Percentiles rank a stretch among this genome's conserved stretches.
Conservation (phyloP, 1,284 basidiomycete species). For the Cystobasidiaceae sp. region DNA sequence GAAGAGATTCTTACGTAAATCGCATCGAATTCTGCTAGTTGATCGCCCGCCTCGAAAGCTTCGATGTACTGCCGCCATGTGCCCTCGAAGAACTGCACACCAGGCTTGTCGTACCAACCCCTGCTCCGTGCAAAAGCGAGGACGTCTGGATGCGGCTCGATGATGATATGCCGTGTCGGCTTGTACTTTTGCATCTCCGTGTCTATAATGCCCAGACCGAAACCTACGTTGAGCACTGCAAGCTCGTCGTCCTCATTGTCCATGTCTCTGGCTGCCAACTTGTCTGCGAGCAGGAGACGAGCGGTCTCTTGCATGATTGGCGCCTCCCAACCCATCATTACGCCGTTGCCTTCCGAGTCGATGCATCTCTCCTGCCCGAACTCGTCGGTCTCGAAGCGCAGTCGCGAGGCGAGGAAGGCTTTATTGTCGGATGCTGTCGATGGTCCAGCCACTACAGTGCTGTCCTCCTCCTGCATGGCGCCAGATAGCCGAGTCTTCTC, state of each 20-base stretch:
- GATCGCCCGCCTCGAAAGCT: slow-evolving; percentile 54
- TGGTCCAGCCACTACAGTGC: slow-evolving; percentile 29
- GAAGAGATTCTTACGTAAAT: slow-evolving; percentile 95
- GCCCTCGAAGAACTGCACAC: slow-evolving; percentile 78
- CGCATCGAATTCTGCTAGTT: slow-evolving; percentile 68
- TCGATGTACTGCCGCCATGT: slow-evolving; percentile 84
- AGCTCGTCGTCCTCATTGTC: slow-evolving; percentile 50
- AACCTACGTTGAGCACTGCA: slow-evolving; percentile 82
- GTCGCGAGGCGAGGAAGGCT: slow-evolving; percentile 65
- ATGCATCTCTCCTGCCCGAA: slow-evolving; percentile 76
- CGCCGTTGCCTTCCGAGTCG: slow-evolving; percentile 53
- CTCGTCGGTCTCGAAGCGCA: slow-evolving; percentile 57
- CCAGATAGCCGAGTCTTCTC: background rate
- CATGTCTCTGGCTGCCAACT: slow-evolving; percentile 51
- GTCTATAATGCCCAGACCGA: slow-evolving; percentile 78
- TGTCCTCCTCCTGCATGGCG: slow-evolving; percentile 33
- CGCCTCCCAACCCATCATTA: slow-evolving; percentile 96
- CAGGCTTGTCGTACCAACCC: slow-evolving; percentile 70
- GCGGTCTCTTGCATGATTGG: slow-evolving; percentile 74
- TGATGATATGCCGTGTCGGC: slow-evolving; percentile 74
- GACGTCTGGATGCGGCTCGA: slow-evolving; percentile 93
- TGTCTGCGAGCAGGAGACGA: slow-evolving; percentile 55
- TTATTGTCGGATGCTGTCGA: slow-evolving; percentile 67
- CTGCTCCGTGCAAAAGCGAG: slow-evolving; percentile 65
- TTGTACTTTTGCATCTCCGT: slow-evolving; percentile 32